Evolutionary conservation across 352 stramenopile genomes (phyloP), one percentile per base, ranked within the genome.

Genomic region (Phytophthora boehmeriae): DNA sequence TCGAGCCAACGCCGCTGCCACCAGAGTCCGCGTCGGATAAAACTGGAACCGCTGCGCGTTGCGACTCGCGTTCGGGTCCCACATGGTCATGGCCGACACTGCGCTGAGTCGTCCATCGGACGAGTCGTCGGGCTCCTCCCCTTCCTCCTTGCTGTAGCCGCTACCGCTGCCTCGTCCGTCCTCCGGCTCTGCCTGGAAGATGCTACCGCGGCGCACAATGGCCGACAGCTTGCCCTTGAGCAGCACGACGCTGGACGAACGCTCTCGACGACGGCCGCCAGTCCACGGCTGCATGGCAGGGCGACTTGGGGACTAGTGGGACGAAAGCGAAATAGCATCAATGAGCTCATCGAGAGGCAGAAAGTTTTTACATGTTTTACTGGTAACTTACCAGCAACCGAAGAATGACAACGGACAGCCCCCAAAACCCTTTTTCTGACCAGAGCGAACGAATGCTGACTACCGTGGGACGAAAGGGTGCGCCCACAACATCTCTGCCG

Each of bases 141-240:
- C 42, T 2, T 73, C 68, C 16, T 70, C 57, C 5, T 61, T 47
- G 45, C 23, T 52, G 47, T 49, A 54, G 20, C 51, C 57, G 47
- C 13, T 39, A n/a, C 44, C 65, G 46, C 57, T 73, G 53, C 34
- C 54, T 8, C 47, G 46, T 17, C 8, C 62, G 32, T 73, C 59
- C 51, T 74, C 73, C n/a, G 54, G 41, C 19, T 73, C 65, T 2
- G 22, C 51, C 36, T 68, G 54, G n/a, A 70, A 71, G 10, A 79
- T 25, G 47, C 75, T 85, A 8, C 54, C 53, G 39, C 76, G 78
- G 19, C 76, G 73, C 39, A 88, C 71, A 13, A 83, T 83, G 42
- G 75, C 64, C 50, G 78, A 81, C 19, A 86, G 54, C 45, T 82
- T 81, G 61, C 76, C 72, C 11, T 30, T 30, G 25, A 79, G 62